These are phyloP conservation scores for Pseudonitzschia pungens DNA, from an alignment of 108 stramenopile genomes.

Conservation along the genomic window DNA sequence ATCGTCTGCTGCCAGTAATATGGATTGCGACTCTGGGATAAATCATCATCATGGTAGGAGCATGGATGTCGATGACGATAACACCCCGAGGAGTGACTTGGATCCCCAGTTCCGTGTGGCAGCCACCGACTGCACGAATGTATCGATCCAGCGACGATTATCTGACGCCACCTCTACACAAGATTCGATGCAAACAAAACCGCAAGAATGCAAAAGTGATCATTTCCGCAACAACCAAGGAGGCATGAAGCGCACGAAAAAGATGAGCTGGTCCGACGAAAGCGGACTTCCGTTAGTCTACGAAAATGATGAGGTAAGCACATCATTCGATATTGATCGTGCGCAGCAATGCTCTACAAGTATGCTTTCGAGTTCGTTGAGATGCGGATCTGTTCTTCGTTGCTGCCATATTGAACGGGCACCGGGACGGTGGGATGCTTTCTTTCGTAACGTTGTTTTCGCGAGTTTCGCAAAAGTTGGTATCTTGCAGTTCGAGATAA, in stretches of 20 bases:
- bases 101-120: not conserved
- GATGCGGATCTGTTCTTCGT: not conserved
- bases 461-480: not conserved
- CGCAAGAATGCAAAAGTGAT: not conserved
- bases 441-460: not conserved
- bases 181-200: not conserved
- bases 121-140: not conserved
- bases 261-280: constrained; percentile 79
- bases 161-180: not conserved
- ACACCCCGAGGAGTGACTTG: not conserved
- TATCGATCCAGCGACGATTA: not conserved
- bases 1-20: not conserved
- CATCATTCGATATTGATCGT: not conserved
- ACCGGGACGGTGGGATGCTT: not conserved
- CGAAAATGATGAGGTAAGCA: constrained; percentile 61
- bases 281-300: constrained; percentile 65
- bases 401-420: no score
- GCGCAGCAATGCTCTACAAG: not conserved
- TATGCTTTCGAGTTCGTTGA: not conserved
- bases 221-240: not conserved
- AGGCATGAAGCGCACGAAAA: constrained; percentile 29
- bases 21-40: not conserved
- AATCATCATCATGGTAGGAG: not conserved
- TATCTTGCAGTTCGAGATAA: not conserved
- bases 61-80: not conserved